These are phyloP conservation scores for Trametes polyzona DNA, from an alignment of 1,284 basidiomycete species.

Conservation along the genomic window DNA sequence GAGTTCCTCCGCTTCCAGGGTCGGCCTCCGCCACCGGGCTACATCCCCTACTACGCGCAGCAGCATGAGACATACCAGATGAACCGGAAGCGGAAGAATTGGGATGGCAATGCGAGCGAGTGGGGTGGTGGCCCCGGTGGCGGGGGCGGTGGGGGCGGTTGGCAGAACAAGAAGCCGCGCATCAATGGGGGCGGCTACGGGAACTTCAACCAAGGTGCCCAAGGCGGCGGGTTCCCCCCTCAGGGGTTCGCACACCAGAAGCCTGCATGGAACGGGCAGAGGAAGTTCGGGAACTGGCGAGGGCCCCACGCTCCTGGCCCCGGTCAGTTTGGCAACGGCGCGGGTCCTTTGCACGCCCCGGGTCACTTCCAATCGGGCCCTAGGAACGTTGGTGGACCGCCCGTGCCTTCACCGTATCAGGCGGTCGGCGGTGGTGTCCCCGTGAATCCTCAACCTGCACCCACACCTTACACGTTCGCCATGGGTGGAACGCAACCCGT, in stretches of 20 bases:
- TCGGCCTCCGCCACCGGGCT: slow-evolving; percentile 38
- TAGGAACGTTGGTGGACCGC: slow-evolving; percentile 9
- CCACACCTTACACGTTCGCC: slow-evolving; percentile 4
- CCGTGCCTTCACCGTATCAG: slow-evolving; percentile 3
- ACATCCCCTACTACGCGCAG: slow-evolving; percentile 23
- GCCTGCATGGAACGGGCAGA: slow-evolving; percentile 15
- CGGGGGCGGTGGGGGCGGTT: neutral
- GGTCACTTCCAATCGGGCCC: slow-evolving; percentile 18
- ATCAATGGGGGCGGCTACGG: slow-evolving; percentile 1
- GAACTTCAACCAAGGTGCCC: slow-evolving; percentile 1
- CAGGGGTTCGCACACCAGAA: slow-evolving; percentile 2
- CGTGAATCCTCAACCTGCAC: neutral
- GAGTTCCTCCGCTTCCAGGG: slow-evolving; percentile 60
- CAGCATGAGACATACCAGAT: slow-evolving; percentile 5
- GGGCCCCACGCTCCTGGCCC: slow-evolving; percentile 14
- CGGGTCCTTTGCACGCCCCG: neutral
- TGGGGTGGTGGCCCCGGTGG: neutral
- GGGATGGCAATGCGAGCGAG: slow-evolving; percentile 14
- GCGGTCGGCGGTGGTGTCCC: slow-evolving; percentile 5
- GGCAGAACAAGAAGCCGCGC: slow-evolving; percentile 21
- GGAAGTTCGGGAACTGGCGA: slow-evolving; percentile 9
- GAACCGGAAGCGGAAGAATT: slow-evolving; percentile 28
- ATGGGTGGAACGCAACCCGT: slow-evolving; percentile 2
- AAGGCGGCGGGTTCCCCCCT: neutral
- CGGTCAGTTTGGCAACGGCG: slow-evolving; percentile 11